phyloP scores from a whole-genome alignment of 1,284 basidiomycete genomes.

The Irpex sp. region DNA sequence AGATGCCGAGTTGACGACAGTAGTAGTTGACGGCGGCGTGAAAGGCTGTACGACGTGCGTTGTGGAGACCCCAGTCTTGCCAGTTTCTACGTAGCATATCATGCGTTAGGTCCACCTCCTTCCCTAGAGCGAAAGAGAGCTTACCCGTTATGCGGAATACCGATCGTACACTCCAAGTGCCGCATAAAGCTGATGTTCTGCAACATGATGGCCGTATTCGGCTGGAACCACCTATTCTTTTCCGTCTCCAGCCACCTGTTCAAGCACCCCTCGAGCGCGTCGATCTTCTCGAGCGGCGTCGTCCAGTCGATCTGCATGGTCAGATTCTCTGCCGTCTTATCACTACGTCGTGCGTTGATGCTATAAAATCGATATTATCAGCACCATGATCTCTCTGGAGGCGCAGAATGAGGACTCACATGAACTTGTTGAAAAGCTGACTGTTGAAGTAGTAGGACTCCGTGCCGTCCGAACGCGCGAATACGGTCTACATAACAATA shows the following conservation, averaged over 20 bases:
- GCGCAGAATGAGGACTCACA: constrained; percentile 50
- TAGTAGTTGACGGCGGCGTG: constrained; percentile 72
- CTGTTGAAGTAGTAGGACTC: constrained; percentile 79
- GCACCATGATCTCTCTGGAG: too few relatives aligned
- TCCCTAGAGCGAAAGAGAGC: constrained; percentile 18
- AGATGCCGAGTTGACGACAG: constrained; percentile 63
- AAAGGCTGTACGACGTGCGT: constrained; percentile 66
- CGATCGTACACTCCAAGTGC: constrained; percentile 62
- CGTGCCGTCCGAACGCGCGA: constrained; percentile 63
- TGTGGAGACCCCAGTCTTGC: constrained; percentile 60
- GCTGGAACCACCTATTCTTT: constrained; percentile 72
- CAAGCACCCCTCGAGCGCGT: constrained; percentile 57
- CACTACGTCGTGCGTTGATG: constrained; percentile 69
- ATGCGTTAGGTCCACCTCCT: neutral
- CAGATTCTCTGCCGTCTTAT: constrained; percentile 63
- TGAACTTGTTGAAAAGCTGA: constrained; percentile 67
- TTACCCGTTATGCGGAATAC: constrained; percentile 67
- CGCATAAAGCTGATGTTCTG: constrained; percentile 62
- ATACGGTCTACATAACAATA: constrained; percentile 47
- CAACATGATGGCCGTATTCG: constrained; percentile 56
- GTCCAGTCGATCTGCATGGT: constrained; percentile 73
- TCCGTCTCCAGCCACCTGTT: constrained; percentile 74
- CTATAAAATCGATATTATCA: constrained; percentile 27
- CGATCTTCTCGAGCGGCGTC: constrained; percentile 66
- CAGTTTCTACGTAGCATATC: constrained; percentile 7